Conservation (phyloP, 495 filamentous ascomycete genomes). For the Hypoxylon cercidicola region DNA sequence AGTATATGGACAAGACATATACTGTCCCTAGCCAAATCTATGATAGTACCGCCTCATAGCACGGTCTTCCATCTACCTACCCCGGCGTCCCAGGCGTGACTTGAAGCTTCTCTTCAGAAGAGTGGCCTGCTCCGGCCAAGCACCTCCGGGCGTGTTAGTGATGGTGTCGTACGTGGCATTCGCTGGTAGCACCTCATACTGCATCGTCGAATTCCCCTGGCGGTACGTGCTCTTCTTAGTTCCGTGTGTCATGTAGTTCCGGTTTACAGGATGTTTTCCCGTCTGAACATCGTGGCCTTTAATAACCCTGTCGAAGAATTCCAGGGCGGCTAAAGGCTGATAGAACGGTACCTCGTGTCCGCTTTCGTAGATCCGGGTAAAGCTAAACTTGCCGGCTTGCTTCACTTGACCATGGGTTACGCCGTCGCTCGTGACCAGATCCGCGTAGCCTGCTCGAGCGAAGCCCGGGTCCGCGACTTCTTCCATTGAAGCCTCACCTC, state of each 20-base stretch:
- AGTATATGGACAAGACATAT: neutral
- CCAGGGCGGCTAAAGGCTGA: slow-evolving; percentile 69
- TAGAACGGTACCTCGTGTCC: slow-evolving; percentile 79
- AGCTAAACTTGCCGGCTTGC: slow-evolving; percentile 70
- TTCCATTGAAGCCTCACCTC: slow-evolving; percentile 61
- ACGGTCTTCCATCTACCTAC: slow-evolving; percentile 8
- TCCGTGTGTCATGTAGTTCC: slow-evolving; percentile 60
- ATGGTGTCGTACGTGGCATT: slow-evolving; percentile 66
- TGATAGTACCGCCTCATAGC: no score
- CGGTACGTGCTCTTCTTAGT: slow-evolving; percentile 61
- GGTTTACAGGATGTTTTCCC: slow-evolving; percentile 52
- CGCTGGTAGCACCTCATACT: slow-evolving; percentile 57
- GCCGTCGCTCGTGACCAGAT: slow-evolving; percentile 65
- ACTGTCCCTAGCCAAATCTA: neutral
- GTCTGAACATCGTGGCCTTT: slow-evolving; percentile 69
- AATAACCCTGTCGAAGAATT: slow-evolving; percentile 69
- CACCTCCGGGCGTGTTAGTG: slow-evolving; percentile 56
- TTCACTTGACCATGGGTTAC: slow-evolving; percentile 71
- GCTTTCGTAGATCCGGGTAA: slow-evolving; percentile 70
- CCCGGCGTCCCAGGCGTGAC: slow-evolving; percentile 12
- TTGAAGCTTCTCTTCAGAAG: slow-evolving; percentile 43
- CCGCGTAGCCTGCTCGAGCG: slow-evolving; percentile 61
- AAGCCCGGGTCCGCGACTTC: slow-evolving; percentile 60
- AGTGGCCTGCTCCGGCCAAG: slow-evolving; percentile 36
- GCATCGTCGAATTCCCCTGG: slow-evolving; percentile 68